Base-by-base conservation (phyloP, 2,329 filamentous ascomycete species). In the Blumeria graminis region DNA sequence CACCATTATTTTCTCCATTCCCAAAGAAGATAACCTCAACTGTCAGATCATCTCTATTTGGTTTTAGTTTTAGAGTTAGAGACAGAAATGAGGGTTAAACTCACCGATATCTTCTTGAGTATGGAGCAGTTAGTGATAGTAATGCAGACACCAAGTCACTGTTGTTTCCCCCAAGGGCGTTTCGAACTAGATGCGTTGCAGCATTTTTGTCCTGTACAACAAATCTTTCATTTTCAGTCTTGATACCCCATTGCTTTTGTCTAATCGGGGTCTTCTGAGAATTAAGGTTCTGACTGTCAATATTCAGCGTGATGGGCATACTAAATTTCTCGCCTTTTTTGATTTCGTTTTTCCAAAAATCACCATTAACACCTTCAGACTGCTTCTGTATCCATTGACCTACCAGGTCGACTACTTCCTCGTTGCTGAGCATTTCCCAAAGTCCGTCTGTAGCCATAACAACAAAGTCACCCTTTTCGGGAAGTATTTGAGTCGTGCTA, bases 11-110 rank as follows among this genome's bases (percentile, higher is more conserved):
- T 56, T 81, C 73, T 38, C 82, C 79, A 62, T 94, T 80, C 58
- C 92, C 92, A 64, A 98, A 98, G 76, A 98, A 98, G 65, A 98
- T 94, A 59, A 98, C 92, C 69, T 98, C 87, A 14, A 98, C 90
- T 0, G 92, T 98, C 60, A 98, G 72, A 67, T 98, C 92, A 67
- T 98, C 92, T 62, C 87, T 90, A 32, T 9, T 32, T 11, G 22
- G 2, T 39, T 35, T 54, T 33, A 52, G 16, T 16, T 56, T 55
- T 9, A 22, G 7, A 33, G 14, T 55, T 43, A 48, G 32, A 28
- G 22, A 4, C 4, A 28, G 22, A 28, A 6, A 33, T 38, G 9
- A n/a, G 9, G 11, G 16, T 18, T n/a, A 33, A 56, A 68, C 74
- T 65, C 74, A 89, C 86, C 90, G 80, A 67, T 96, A 98, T 65